Evolutionary conservation across 1,284 basidiomycete genomes (phyloP), one percentile per base, ranked within the genome.

Genomic region (Trametes polyzona): DNA sequence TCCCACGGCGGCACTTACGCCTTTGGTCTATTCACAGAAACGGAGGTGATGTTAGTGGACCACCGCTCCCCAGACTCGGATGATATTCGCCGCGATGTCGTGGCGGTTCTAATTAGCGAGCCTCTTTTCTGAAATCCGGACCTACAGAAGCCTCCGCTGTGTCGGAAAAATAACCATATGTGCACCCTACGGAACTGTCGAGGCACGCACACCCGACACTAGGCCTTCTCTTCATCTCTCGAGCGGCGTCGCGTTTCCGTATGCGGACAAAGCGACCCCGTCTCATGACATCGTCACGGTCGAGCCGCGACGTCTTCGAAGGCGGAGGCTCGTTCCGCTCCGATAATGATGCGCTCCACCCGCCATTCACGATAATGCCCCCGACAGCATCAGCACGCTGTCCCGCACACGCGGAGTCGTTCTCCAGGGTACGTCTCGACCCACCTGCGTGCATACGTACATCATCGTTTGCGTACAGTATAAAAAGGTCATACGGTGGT

Each of bases 301-400:
- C 17, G 23, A 11, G 1, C 8, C 35, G 17, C 46, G 37, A 16
- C 29, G 32, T 16, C 52, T 41, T 41, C 44, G 44, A 17, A n/a
- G 44, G 29, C 39, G 11, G 24, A 47, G 40, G 44, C 29, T 42
- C 33, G 27, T 33, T n/a, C 44, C 27, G 27, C 39, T 50, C 58
- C 58, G 58, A 59, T 12, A 52, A 41, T 59, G 58, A 59, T 59
- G 58, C 58, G 58, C 53, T 39, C 46, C 46, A 42, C 46, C 39
- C 49, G 33, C 32, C 24, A 11, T 27, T 27, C 16, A 27, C 24
- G 24, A 14, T 42, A 42, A 42, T 16, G 8, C 23, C 41, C 14
- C 41, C 41, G 41, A 17, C 24, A 26, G 29, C 41, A 42, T 42
- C 40, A 42, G n/a, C 14, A 39, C 29, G 32, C 39, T 30, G 46